phyloP scores from a whole-genome alignment of 148 eudicot genomes.

The Simmondsia chinensis region DNA sequence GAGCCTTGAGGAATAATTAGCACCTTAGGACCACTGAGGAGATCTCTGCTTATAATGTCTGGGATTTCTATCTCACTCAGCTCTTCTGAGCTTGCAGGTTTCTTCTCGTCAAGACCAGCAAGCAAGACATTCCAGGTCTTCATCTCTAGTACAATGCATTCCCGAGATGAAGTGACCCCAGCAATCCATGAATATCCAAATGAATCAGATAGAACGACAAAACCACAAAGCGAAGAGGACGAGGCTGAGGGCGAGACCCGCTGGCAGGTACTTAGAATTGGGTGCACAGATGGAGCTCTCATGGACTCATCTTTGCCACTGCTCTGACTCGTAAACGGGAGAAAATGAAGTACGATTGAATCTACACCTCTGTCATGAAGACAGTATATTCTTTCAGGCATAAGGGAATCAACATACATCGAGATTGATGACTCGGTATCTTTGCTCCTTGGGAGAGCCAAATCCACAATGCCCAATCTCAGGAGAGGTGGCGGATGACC shows the following conservation, averaged over 20 bases:
- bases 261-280: conserved; percentile 56
- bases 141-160: conserved; percentile 81
- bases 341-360: conserved; percentile 85
- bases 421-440: conserved; percentile 38
- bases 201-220: conserved; percentile 73
- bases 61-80: conserved; percentile 25
- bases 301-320: conserved; percentile 48
- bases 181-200: conserved; percentile 90
- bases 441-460: conserved; percentile 50
- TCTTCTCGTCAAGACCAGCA: conserved; percentile 37
- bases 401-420: conserved; percentile 64
- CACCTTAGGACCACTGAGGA: conserved; percentile 73
- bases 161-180: conserved; percentile 54
- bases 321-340: conserved; percentile 77
- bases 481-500: conserved; percentile 84
- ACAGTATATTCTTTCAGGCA: conserved; percentile 70
- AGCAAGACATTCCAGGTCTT: conserved; percentile 60
- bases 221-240: conserved; percentile 49
- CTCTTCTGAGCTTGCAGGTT: conserved; percentile 24
- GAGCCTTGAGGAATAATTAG: conserved; percentile 68
- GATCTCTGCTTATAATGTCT: conserved; percentile 77
- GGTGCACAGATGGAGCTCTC: conserved; percentile 71
- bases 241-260: conserved; percentile 35
- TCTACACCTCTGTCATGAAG: conserved; percentile 86
- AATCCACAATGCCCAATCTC: conserved; percentile 81